phyloP scores from a whole-genome alignment of 371 early-diverging fungal species.

The Mucor circinelloides region DNA sequence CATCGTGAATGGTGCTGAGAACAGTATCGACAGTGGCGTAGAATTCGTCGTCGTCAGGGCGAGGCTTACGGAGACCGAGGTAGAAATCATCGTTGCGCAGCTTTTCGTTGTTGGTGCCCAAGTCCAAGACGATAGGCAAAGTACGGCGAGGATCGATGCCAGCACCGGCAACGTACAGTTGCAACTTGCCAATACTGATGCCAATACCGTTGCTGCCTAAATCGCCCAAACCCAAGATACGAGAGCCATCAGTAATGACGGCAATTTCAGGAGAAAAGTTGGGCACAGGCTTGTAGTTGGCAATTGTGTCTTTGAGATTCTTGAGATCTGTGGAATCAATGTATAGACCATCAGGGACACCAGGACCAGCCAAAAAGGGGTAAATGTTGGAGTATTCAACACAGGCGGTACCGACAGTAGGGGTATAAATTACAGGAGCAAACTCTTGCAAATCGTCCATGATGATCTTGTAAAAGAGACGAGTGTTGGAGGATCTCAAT shows the following conservation, averaged over 20 bases:
- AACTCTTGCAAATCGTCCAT: constrained; percentile 76
- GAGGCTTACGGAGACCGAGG: constrained; percentile 67
- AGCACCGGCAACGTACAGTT: constrained; percentile 90
- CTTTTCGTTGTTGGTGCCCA: constrained; percentile 86
- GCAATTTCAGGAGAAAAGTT: constrained; percentile 71
- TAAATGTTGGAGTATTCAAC: constrained; percentile 87
- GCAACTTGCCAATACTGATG: constrained; percentile 91
- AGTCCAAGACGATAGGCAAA: constrained; percentile 85
- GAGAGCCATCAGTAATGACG: constrained; percentile 94
- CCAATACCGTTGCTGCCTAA: constrained; percentile 92
- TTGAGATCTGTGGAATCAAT: constrained; percentile 67
- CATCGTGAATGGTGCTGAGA: constrained; percentile 63
- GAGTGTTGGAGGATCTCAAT: constrained; percentile 74
- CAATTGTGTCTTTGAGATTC: constrained; percentile 66
- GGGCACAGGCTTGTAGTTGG: constrained; percentile 57
- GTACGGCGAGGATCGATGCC: constrained; percentile 86
- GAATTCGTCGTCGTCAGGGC: constrained; percentile 63
- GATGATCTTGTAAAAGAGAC: constrained; percentile 80
- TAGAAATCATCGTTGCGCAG: constrained; percentile 83
- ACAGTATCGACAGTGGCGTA: constrained; percentile 81
- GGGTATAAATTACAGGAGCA: constrained; percentile 89
- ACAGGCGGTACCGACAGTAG: constrained; percentile 91
- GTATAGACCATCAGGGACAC: constrained; percentile 81
- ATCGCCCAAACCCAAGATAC: constrained; percentile 92
- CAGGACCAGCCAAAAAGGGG: constrained; percentile 77